phyloP scores from a whole-genome alignment of 2,329 filamentous ascomycete species.

The Elsinoe australis region DNA sequence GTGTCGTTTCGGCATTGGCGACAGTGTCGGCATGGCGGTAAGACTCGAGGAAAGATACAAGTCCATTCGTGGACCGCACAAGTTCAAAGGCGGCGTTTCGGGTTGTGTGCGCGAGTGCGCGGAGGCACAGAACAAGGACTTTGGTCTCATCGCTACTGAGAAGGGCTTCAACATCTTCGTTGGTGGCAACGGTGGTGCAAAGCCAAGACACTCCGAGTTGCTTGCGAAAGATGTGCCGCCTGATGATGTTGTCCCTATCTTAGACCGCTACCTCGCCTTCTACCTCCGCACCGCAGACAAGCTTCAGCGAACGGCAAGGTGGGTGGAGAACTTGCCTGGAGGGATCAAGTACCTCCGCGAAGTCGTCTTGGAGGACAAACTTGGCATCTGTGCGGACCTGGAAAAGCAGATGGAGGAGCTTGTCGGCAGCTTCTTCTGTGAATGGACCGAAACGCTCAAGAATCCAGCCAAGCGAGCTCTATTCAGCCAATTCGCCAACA shows the following conservation, averaged over 20 bases:
- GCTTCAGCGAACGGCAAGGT: constrained; percentile 78
- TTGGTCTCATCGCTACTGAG: constrained; percentile 83
- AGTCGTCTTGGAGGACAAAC: constrained; percentile 75
- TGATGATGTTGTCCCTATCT: constrained; percentile 70
- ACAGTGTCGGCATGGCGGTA: constrained; percentile 86
- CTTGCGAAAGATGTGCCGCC: constrained; percentile 80
- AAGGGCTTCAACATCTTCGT: constrained; percentile 93
- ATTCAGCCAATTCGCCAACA: constrained; percentile 82
- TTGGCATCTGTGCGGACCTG: constrained; percentile 75
- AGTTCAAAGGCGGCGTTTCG: constrained; percentile 83
- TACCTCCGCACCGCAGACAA: constrained; percentile 91
- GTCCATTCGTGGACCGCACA: constrained; percentile 79
- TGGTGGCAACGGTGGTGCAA: constrained; percentile 80
- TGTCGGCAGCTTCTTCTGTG: constrained; percentile 77
- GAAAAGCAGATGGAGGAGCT: constrained; percentile 84
- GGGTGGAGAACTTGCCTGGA: constrained; percentile 76
- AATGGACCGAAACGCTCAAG: constrained; percentile 78
- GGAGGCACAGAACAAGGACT: constrained; percentile 89
- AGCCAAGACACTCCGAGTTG: constrained; percentile 72
- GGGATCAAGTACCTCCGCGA: constrained; percentile 75
- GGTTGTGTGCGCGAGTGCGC: constrained; percentile 90
- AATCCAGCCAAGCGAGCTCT: constrained; percentile 58
- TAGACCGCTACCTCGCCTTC: constrained; percentile 86
- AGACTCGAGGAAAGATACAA: constrained; percentile 86
- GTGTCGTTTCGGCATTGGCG: constrained; percentile 82